These are phyloP conservation scores for Begonia masoniana DNA, from an alignment of 306 rosid genomes.

Conservation along the genomic window DNA sequence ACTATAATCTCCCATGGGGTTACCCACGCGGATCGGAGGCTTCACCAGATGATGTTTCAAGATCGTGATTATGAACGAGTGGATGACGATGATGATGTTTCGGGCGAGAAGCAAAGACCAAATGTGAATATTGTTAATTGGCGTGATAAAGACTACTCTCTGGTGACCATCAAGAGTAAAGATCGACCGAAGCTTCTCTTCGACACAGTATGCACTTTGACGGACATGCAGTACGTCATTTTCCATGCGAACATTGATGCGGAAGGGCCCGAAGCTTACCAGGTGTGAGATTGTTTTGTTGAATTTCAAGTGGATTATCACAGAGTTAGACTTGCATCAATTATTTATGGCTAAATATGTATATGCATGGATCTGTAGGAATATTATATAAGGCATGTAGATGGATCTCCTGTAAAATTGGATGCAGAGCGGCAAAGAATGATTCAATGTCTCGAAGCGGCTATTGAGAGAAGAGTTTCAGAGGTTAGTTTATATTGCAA, in stretches of 20 bases:
- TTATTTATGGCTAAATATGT: no score
- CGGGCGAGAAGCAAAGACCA: slow-evolving; percentile 57
- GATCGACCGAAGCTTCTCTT: slow-evolving; percentile 93
- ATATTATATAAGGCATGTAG: slow-evolving; percentile 77
- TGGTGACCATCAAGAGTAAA: slow-evolving; percentile 59
- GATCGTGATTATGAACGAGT: slow-evolving; percentile 75
- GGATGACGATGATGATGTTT: slow-evolving; percentile 24
- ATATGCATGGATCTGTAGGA: slow-evolving; percentile 38
- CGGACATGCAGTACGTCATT: slow-evolving; percentile 93
- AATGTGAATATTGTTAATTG: slow-evolving; percentile 73
- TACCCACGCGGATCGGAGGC: slow-evolving; percentile 79
- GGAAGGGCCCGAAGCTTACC: slow-evolving; percentile 82
- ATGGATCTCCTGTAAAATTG: slow-evolving; percentile 93
- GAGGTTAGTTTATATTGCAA: slow-evolving; percentile 32
- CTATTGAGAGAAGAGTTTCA: slow-evolving; percentile 86
- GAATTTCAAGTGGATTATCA: no score
- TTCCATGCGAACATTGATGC: slow-evolving; percentile 82
- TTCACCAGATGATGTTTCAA: slow-evolving; percentile 97
- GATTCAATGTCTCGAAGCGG: slow-evolving; percentile 89
- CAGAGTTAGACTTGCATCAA: no score
- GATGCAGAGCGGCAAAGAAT: slow-evolving; percentile 96
- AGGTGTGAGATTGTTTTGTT: slow-evolving; percentile 29
- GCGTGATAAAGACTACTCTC: slow-evolving; percentile 77
- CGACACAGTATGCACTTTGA: slow-evolving; percentile 87
- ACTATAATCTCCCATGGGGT: slow-evolving; percentile 56